phyloP scores from a whole-genome alignment of 2,329 filamentous ascomycete genomes.

The Aaosphaeria arxii region DNA sequence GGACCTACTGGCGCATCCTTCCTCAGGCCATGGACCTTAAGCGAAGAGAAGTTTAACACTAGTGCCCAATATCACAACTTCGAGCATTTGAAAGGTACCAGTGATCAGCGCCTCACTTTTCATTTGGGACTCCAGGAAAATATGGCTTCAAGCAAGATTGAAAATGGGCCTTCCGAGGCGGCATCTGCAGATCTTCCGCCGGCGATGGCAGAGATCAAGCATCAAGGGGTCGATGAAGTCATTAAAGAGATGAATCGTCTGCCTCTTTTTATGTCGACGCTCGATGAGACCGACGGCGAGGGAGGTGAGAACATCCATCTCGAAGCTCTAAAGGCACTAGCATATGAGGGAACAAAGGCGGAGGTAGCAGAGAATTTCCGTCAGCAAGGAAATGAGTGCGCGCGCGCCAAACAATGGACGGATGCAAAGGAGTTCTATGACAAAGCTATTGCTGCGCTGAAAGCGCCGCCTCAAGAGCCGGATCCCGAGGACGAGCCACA shows the following conservation, averaged over 20 bases:
- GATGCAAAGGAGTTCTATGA: constrained; percentile 91
- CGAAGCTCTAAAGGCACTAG: constrained; percentile 83
- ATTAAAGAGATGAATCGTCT: constrained; percentile 64
- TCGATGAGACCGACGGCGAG: constrained; percentile 61
- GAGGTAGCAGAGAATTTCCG: constrained; percentile 85
- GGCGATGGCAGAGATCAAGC: constrained; percentile 55
- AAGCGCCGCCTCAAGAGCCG: constrained; percentile 51
- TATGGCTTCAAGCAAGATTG: background rate
- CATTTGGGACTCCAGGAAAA: background rate
- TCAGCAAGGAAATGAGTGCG: constrained; percentile 88
- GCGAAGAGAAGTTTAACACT: background rate
- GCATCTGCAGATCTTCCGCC: constrained; percentile 53
- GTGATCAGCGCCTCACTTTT: too few species aligned
- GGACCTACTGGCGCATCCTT: too few species aligned
- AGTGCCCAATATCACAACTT: constrained; percentile 6
- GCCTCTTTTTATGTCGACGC: constrained; percentile 93
- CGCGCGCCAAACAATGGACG: constrained; percentile 67
- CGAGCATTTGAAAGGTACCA: too few species aligned
- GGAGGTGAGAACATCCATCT: constrained; percentile 75
- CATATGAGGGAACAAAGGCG: constrained; percentile 84
- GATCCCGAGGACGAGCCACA: constrained; percentile 38
- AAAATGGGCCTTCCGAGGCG: constrained; percentile 9
- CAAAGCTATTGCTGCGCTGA: constrained; percentile 75
- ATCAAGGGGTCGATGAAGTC: constrained; percentile 59
- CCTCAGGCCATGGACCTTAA: background rate